These are phyloP conservation scores for Taiwanofungus camphoratus DNA, from an alignment of 1,284 basidiomycete species.

Conservation along the genomic window DNA sequence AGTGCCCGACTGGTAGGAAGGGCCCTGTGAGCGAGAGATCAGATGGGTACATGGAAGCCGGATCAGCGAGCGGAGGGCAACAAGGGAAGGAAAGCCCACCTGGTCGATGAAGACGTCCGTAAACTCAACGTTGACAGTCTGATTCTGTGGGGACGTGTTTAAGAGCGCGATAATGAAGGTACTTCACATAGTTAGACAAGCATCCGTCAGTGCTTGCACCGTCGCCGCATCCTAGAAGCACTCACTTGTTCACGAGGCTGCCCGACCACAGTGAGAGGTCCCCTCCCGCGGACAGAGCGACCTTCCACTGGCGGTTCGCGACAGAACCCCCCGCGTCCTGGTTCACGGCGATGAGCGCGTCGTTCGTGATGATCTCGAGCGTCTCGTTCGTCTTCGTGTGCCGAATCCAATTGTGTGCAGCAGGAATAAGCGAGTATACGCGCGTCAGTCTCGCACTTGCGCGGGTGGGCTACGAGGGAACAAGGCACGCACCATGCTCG, in stretches of 20 bases:
- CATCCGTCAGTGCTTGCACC: background rate
- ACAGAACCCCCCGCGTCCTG: constrained; percentile 27
- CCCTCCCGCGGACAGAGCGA: constrained; percentile 22
- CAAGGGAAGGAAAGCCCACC: constrained; percentile 16
- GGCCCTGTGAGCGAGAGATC: constrained; percentile 17
- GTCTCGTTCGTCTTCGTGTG: constrained; percentile 31
- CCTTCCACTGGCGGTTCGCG: constrained; percentile 29
- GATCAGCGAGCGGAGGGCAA: background rate
- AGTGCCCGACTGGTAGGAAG: constrained; percentile 23
- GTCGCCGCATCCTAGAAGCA: background rate
- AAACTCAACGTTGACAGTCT: constrained; percentile 29
- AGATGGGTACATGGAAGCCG: background rate
- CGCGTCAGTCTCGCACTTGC: no score
- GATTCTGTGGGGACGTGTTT: constrained; percentile 30
- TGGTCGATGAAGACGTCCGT: constrained; percentile 32
- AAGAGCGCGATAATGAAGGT: constrained; percentile 31
- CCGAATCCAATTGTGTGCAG: no score
- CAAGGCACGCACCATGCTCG: constrained; percentile 27
- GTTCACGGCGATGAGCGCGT: constrained; percentile 30
- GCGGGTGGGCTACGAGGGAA: no score
- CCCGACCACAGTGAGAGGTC: constrained; percentile 30
- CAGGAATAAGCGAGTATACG: background rate
- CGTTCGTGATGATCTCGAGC: constrained; percentile 31
- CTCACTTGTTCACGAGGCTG: constrained; percentile 28
- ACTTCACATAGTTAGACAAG: constrained; percentile 9